phyloP scores from a whole-genome alignment of 2,329 filamentous ascomycete species.

The Capronia epimyces region DNA sequence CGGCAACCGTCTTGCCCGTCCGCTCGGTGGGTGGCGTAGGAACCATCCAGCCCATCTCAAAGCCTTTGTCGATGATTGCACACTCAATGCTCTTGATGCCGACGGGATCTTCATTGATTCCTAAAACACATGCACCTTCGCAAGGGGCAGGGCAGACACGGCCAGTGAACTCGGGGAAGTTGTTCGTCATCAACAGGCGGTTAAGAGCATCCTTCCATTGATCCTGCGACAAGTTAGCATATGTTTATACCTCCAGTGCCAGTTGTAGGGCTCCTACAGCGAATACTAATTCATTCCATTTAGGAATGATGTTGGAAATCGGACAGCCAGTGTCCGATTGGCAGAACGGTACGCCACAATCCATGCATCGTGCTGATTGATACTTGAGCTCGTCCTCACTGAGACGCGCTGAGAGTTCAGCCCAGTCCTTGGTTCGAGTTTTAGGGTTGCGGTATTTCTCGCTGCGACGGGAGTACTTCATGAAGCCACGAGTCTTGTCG shows the following conservation, averaged over 20 bases:
- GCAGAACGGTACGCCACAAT: conserved; percentile 97
- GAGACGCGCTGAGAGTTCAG: conserved; percentile 78
- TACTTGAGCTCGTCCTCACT: conserved; percentile 96
- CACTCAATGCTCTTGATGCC: conserved; percentile 98
- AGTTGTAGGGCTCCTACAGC: too few relatives aligned
- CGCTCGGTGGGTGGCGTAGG: conserved; percentile 71
- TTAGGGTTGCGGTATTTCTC: conserved; percentile 88
- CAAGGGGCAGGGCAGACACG: conserved; percentile 95
- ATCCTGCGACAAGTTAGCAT: too few relatives aligned
- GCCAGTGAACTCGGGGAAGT: conserved; percentile 96
- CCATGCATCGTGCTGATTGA: conserved; percentile 95
- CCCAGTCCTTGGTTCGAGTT: conserved; percentile 86
- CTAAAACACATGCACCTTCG: conserved; percentile 90
- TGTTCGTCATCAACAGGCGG: conserved; percentile 90
- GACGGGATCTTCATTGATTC: conserved; percentile 94
- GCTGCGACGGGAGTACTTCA: conserved; percentile 87
- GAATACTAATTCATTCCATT: conserved; percentile 83
- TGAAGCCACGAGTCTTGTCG: conserved; percentile 97
- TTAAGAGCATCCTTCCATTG: conserved; percentile 92
- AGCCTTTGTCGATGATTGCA: conserved; percentile 94
- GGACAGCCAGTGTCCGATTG: conserved; percentile 94
- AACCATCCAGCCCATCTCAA: conserved; percentile 98
- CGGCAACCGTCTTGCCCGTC: conserved; percentile 79
- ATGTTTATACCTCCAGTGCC: too few relatives aligned
- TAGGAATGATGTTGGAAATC: conserved; percentile 95